Evolutionary conservation across 2,329 filamentous ascomycete species (phyloP), one percentile per base, ranked within the genome.

Genomic region (Cytospora chrysosperma): DNA sequence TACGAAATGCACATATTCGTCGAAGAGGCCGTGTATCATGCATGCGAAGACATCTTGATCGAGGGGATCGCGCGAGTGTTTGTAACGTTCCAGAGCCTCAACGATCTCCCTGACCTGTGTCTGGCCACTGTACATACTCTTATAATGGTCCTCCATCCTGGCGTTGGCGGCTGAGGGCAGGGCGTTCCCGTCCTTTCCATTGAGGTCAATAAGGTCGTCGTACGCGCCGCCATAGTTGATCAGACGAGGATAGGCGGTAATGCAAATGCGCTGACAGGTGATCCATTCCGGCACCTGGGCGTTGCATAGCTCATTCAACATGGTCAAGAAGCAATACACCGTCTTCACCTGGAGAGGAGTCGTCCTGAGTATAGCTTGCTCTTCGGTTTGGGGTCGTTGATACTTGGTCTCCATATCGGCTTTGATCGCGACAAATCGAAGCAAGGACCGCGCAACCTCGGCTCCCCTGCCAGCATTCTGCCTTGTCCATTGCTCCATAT

Each of bases 21-120:
- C 95, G 70, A 99, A 97, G 4, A 99, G 81, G 0, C 95, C 95
- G 72, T 97, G 93, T 40, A 99, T 96, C 93, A 99, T 99, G 78
- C 94, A 97, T 17, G 94, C 91, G 74, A 99, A 99, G 8, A 97
- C 85, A 73, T 99, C 95, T 74, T 98, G 95, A 65, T 97, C 92
- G 19, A 89, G 80, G 1, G 92, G 84, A 65, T 95, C 90, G 55
- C 87, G 86, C 0, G 96, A 98, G 62, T 88, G 88, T 75, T 99
- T 98, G 78, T 97, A 96, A 62, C 86, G 85, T 67, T 92, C 88
- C 71, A 99, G 85, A 47, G 92, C 86, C 66, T 91, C 88, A 58
- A 99, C 90, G 68, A 99, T 91, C 61, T 92, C 87, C 61, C 92
- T 87, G 21, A 97, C 91, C 67, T 94, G 89, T 24, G 93, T 87